Percentiles rank a stretch among this genome's conserved stretches.
Evolutionary conservation across 805 yeast species (phyloP).

Genomic region (Lipomyces yamanashiensis): DNA sequence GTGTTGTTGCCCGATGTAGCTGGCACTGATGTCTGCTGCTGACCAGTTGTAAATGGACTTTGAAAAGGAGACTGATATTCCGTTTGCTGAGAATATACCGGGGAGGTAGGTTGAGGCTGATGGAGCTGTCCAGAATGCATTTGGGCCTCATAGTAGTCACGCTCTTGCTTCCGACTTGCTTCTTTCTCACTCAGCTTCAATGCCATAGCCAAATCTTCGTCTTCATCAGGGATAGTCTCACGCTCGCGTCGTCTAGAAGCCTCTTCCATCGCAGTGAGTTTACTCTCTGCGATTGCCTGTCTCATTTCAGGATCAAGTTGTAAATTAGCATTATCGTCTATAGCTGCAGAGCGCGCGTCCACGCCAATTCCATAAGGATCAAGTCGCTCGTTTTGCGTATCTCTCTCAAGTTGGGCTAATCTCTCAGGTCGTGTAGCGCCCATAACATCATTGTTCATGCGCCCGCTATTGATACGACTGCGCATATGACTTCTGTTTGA

Average conservation of each 20-base stretch:
- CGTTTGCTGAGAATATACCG: not conserved
- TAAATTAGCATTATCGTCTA: slow-evolving; percentile 31
- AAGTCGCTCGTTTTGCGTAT: not conserved
- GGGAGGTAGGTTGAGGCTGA: slow-evolving; percentile 6
- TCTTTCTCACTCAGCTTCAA: slow-evolving; percentile 74
- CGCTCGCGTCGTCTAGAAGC: slow-evolving; percentile 53
- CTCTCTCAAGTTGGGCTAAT: not conserved
- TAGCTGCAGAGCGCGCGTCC: slow-evolving; percentile 1
- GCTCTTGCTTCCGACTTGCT: slow-evolving; percentile 46
- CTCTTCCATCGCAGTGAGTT: slow-evolving; percentile 82
- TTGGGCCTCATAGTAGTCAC: slow-evolving; percentile 4
- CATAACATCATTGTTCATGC: slow-evolving; percentile 24
- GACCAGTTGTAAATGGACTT: slow-evolving; percentile 26
- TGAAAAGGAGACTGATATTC: slow-evolving; percentile 4
- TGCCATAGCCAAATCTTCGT: slow-evolving; percentile 71
- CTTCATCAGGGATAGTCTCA: slow-evolving; percentile 49
- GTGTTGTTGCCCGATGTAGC: slow-evolving; percentile 9
- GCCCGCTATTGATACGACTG: slow-evolving; percentile 13
- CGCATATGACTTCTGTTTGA: slow-evolving; percentile 45
- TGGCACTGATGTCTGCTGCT: slow-evolving; percentile 9
- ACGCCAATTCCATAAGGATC: slow-evolving; percentile 6
- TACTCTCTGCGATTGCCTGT: slow-evolving; percentile 78
- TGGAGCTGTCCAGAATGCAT: not conserved
- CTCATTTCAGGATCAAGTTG: slow-evolving; percentile 67
- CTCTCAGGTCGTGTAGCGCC: slow-evolving; percentile 10